Conservation (phyloP, 148 eudicot species). For the Vaccinium corymbosum region DNA sequence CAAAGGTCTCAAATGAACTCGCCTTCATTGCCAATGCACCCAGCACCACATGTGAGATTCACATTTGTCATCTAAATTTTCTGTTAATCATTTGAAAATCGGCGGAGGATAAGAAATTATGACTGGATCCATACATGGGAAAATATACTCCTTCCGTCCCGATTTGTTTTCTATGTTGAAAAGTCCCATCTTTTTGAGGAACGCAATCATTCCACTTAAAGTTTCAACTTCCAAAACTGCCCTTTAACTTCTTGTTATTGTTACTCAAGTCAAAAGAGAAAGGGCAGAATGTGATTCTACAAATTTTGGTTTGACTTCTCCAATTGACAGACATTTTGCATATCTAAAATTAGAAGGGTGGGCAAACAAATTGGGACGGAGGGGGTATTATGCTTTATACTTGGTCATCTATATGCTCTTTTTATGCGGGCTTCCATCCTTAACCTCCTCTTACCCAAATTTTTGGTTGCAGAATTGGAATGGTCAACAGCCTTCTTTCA, state of each 20-base stretch:
- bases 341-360: not conserved
- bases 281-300: not conserved
- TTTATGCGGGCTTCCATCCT: not conserved
- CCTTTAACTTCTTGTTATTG: no score
- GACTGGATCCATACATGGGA: slow-evolving; percentile 3
- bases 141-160: not conserved
- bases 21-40: slow-evolving; percentile 29
- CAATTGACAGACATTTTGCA: not conserved
- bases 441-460: slow-evolving; percentile 10
- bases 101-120: not conserved
- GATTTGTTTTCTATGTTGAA: not conserved
- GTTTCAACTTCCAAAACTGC: not conserved
- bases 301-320: not conserved
- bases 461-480: slow-evolving; percentile 22
- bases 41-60: slow-evolving; percentile 37
- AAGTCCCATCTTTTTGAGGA: not conserved
- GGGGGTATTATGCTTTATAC: not conserved
- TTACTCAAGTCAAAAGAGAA: not conserved
- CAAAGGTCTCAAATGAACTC: slow-evolving; percentile 27
- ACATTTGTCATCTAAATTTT: not conserved
- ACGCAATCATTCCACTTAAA: not conserved
- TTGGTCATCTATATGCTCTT: not conserved
- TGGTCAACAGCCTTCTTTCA: slow-evolving; percentile 16
- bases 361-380: not conserved
- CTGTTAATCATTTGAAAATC: not conserved